These are phyloP conservation scores for Kregervanrija delftensis DNA, from an alignment of 805 yeast species.

Conservation along the genomic window DNA sequence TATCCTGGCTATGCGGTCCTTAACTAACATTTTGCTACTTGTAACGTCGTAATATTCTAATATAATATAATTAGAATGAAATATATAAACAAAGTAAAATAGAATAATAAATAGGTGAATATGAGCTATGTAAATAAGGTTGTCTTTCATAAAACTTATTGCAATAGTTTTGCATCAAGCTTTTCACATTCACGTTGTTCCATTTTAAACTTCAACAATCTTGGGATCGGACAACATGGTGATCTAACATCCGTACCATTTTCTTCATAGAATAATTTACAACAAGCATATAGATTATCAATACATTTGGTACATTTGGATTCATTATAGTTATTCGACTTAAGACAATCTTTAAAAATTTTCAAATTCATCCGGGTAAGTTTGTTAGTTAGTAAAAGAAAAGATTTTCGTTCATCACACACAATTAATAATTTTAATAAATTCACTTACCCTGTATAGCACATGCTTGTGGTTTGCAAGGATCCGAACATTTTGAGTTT, in stretches of 20 bases:
- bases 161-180: slow-evolving; percentile 48
- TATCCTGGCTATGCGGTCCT: slow-evolving; percentile 65
- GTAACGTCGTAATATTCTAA: too few species aligned
- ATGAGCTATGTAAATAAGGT: too few species aligned
- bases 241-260: slow-evolving; percentile 56
- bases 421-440: neutral
- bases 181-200: slow-evolving; percentile 52
- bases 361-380: slow-evolving; percentile 3
- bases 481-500: slow-evolving; percentile 22
- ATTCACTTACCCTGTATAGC: slow-evolving; percentile 57
- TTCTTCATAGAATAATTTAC: slow-evolving; percentile 54
- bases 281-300: slow-evolving; percentile 69
- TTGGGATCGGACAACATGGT: slow-evolving; percentile 74
- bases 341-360: slow-evolving; percentile 48
- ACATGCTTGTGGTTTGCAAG: slow-evolving; percentile 78
- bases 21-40: slow-evolving; percentile 46
- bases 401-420: neutral
- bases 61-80: too few species aligned
- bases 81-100: too few species aligned
- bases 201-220: slow-evolving; percentile 53
- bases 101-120: too few species aligned
- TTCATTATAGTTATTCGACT: slow-evolving; percentile 58
- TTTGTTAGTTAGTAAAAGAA: slow-evolving; percentile 1
- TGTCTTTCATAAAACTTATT: slow-evolving; percentile 1
- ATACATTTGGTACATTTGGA: slow-evolving; percentile 64